Base-by-base conservation (phyloP, 371 early-diverging fungal species). In the Synchytrium microbalum region DNA sequence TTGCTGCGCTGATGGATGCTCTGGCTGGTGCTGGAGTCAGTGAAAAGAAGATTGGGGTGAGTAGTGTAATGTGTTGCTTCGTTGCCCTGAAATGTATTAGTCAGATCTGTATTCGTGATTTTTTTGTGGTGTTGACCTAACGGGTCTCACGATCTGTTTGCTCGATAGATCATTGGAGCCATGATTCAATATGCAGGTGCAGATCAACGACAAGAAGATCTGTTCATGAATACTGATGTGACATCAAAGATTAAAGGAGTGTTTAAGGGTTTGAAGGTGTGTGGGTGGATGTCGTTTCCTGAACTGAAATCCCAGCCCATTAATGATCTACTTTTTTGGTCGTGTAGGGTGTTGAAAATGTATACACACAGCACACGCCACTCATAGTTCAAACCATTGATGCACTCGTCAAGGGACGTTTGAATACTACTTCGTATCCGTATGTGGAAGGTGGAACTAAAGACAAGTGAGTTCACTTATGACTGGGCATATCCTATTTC, bases 311-410 rank as follows among this genome's bases (percentile, higher is more conserved):
- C n/a, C 60, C 25, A 74, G 54, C 56, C 32, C 30, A 32, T 19
- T 10, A 19, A 19, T 23, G 3, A 8, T 68, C 14, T 0, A 29
- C 64, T 32, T 30, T n/a, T 33, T 33, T 32, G 51, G 33, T 32
- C 2, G 64, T 72, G 32, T 69, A 89, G 79, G 98, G 96, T 1
- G 93, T 93, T n/a, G 97, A 96, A 64, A 96, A 96, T 67, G 96
- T 98, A 13, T 98, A 95, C 72, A 96, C 96, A 10, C 95, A 95
- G 69, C 97, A 98, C 71, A 82, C 82, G n/a, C 95, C 97, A 8
- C 82, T 84, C 5, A 64, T 96, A 54, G 86, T 83, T 0, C 85
- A 87, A 32, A 88, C 85, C 29, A 54, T 98, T 27, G 88, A 92
- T 64, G 74, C 81, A 38, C 64, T 92, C 55, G 72, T 90, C 55